Evolutionary conservation across 805 yeast species (phyloP).

Genomic region (Pichia rugopelliculosa): DNA sequence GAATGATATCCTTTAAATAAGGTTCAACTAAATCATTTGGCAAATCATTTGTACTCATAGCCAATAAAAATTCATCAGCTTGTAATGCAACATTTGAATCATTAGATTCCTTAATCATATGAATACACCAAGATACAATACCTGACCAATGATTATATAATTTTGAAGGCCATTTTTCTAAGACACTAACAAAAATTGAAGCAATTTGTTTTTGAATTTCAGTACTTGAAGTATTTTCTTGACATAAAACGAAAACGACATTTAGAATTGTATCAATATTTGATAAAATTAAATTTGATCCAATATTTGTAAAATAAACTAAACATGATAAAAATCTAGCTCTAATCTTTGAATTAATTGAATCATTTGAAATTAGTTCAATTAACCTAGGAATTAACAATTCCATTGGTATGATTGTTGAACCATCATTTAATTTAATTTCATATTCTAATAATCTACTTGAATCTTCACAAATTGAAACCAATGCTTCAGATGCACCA

Average conservation of each 20-base stretch:
- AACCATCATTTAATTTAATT: conserved; percentile 45
- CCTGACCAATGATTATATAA: conserved; percentile 75
- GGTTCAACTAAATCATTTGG: conserved; percentile 52
- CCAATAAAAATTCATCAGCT: conserved; percentile 85
- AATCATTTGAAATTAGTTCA: conserved; percentile 36
- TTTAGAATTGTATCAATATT: conserved; percentile 60
- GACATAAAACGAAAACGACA: conserved; percentile 63
- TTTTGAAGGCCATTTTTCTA: conserved; percentile 76
- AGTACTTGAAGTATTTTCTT: conserved; percentile 39
- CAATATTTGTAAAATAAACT: conserved; percentile 65
- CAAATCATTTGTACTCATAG: conserved; percentile 57
- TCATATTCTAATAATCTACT: conserved; percentile 56
- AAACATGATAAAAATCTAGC: conserved; percentile 62
- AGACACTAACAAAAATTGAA: conserved; percentile 58
- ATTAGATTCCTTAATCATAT: conserved; percentile 50
- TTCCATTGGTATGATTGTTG: conserved; percentile 41
- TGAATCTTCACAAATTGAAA: conserved; percentile 88
- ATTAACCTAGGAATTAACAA: conserved; percentile 62
- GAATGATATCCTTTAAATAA: conserved; percentile 58
- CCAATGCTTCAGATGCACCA: conserved; percentile 74
- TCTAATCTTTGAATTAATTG: conserved; percentile 48
- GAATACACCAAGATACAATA: conserved; percentile 77
- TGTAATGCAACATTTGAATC: conserved; percentile 79
- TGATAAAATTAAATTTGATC: conserved; percentile 55
- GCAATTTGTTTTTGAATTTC: conserved; percentile 70